A percentile compares a stretch with the other conserved stretches of the same genome.
These are phyloP conservation scores for Coemansia sp. DNA, from an alignment of 192 early-diverging fungal species.

Conservation along the genomic window DNA sequence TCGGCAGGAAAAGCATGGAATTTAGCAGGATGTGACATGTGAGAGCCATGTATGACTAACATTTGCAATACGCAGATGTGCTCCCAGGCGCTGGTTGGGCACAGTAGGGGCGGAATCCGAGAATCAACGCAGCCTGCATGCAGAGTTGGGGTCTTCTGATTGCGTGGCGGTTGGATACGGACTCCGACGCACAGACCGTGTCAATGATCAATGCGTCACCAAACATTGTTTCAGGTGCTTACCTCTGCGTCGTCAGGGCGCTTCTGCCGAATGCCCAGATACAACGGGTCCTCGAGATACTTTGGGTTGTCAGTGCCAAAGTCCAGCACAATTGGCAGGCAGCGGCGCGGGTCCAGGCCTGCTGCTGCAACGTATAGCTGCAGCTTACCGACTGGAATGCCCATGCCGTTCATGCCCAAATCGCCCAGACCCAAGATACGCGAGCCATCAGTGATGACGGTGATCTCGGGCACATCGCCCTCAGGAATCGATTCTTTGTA, in stretches of 20 bases:
- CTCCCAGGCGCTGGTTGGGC: neutral
- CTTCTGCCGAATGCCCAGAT: constrained; percentile 76
- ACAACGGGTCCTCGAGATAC: constrained; percentile 82
- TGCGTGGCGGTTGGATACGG: constrained; percentile 2
- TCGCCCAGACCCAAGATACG: constrained; percentile 94
- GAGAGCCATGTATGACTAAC: constrained; percentile 10
- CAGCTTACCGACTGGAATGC: constrained; percentile 94
- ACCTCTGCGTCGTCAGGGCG: constrained; percentile 61
- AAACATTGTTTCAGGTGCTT: constrained; percentile 22
- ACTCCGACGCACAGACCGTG: constrained; percentile 10
- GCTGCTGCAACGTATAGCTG: constrained; percentile 85
- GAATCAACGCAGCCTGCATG: neutral
- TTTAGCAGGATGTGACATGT: neutral
- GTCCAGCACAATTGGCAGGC: constrained; percentile 90
- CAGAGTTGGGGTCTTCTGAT: constrained; percentile 2
- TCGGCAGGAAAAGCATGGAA: neutral
- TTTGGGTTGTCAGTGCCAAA: constrained; percentile 87
- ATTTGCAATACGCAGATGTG: neutral
- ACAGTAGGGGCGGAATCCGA: neutral
- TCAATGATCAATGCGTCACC: neutral
- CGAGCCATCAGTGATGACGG: constrained; percentile 94
- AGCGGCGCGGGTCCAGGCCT: constrained; percentile 81
- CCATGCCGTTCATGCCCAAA: constrained; percentile 93
- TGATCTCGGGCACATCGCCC: constrained; percentile 69
- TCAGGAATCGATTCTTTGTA: constrained; percentile 69